Evolutionary conservation across 306 rosid genomes (phyloP).

Genomic region (Inga oerstediana): DNA sequence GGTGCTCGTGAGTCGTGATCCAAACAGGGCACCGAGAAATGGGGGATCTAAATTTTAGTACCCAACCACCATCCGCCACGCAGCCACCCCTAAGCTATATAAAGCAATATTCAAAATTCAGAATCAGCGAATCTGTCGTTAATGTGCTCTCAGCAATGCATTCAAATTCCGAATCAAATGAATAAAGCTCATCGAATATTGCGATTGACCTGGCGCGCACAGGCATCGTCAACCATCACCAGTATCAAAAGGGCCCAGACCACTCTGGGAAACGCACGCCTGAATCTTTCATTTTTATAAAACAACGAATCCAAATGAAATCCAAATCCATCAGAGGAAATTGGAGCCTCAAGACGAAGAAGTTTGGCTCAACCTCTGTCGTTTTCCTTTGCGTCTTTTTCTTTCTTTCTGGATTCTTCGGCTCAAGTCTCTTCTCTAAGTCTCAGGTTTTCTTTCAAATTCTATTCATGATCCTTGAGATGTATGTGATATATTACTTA

Average conservation of each 20-base stretch:
- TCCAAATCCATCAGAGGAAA: slow-evolving; percentile 49
- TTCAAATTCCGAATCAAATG: neutral
- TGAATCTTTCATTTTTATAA: neutral
- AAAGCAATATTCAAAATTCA: neutral
- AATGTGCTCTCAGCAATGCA: neutral
- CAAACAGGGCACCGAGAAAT: too few relatives aligned
- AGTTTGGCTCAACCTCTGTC: slow-evolving; percentile 49
- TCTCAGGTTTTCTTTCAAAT: slow-evolving; percentile 34
- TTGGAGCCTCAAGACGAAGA: slow-evolving; percentile 56
- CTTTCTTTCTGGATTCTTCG: slow-evolving; percentile 51
- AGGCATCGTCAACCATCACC: neutral
- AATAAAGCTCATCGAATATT: neutral
- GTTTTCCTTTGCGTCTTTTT: slow-evolving; percentile 66
- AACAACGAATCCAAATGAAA: slow-evolving; percentile 48
- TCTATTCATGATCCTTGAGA: neutral
- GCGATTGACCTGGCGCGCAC: neutral
- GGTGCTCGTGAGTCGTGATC: too few relatives aligned
- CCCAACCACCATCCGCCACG: neutral
- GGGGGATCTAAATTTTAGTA: neutral
- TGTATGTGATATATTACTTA: neutral
- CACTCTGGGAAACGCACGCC: neutral
- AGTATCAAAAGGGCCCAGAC: neutral
- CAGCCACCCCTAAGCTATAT: neutral
- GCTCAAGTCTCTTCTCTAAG: slow-evolving; percentile 58
- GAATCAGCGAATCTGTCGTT: neutral